Evolutionary conservation across 2,329 filamentous ascomycete genomes (phyloP), one percentile per base, ranked within the genome.

Genomic region (Nemania bipapillata): DNA sequence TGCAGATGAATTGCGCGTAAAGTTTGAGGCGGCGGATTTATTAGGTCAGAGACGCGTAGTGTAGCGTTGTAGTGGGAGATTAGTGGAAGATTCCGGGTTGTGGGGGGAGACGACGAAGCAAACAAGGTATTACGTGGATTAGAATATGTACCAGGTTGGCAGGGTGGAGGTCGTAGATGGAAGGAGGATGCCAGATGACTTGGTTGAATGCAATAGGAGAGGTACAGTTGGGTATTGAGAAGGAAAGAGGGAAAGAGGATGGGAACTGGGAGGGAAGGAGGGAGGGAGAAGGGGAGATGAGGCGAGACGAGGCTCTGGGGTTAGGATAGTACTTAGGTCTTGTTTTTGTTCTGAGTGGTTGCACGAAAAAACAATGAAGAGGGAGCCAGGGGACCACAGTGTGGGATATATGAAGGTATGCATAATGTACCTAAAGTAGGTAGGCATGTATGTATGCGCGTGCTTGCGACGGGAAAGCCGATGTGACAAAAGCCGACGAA

Each of bases 1-100:
- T 55, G 52, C 45, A 56, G 63, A 37, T 67, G 20, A 57, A 66
- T 67, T 67, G 69, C 60, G 28, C 54, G 45, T 12, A 54, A n/a
- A 37, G 7, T 22, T 58, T 32, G 20, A 40, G n/a, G 35, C 42
- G 45, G 42, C 20, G n/a, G n/a, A n/a, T n/a, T 50, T 69, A 24
- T 30, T 55, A 66, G 42, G 35, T 26, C 37, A 26, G 37, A 63
- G 5, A 52, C 67, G 63, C 52, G 65, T 53, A 30, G 40, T 60
- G 53, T n/a, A 52, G 45, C 60, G 55, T 55, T 42, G 42, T 32
- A 47, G 53, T 55, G 40, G 45, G 32, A 54, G 20, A 64, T 60
- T 54, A 47, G 50, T 24, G 42, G 50, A 59, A 65, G 37, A 52
- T 40, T 26, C 30, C 61, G 35, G 45, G 26, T 52, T 26, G 58